Percentiles rank a stretch among this genome's conserved stretches.
Evolutionary conservation across 331 rosid species (phyloP).

Genomic region (Acacia concinna): DNA sequence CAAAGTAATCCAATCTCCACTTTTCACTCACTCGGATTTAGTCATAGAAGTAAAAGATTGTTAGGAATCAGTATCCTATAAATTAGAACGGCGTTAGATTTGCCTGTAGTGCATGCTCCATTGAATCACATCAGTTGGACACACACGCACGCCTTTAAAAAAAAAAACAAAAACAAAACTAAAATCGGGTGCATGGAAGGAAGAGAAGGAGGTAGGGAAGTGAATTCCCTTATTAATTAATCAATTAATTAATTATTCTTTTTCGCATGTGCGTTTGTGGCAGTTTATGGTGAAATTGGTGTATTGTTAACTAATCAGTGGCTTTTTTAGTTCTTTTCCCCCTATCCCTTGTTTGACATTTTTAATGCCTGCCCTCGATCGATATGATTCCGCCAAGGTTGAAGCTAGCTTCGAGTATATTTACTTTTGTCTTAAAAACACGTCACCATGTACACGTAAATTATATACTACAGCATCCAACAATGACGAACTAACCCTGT

Average conservation of each 20-base stretch:
- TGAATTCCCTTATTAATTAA: not conserved
- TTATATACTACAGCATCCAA: not conserved
- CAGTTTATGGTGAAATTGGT: not conserved
- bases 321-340: too few relatives aligned
- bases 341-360: constrained; percentile 26
- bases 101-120: not conserved
- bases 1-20: constrained; percentile 9
- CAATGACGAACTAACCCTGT: not conserved
- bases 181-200: not conserved
- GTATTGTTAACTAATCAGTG: too few relatives aligned
- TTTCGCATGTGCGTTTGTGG: not conserved
- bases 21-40: constrained; percentile 27
- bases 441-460: not conserved
- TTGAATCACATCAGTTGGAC: constrained; percentile 19
- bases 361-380: constrained; percentile 3
- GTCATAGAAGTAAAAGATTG: not conserved
- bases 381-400: constrained; percentile 1
- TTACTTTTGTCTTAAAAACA: not conserved
- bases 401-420: not conserved
- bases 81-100: not conserved
- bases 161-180: not conserved
- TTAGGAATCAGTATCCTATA: constrained; percentile 2
- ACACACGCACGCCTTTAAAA: not conserved
- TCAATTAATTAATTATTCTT: constrained; percentile 6
- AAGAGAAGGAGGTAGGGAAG: not conserved